phyloP scores from a whole-genome alignment of 805 yeast genomes.

The Scheffersomyces ergatensis region DNA sequence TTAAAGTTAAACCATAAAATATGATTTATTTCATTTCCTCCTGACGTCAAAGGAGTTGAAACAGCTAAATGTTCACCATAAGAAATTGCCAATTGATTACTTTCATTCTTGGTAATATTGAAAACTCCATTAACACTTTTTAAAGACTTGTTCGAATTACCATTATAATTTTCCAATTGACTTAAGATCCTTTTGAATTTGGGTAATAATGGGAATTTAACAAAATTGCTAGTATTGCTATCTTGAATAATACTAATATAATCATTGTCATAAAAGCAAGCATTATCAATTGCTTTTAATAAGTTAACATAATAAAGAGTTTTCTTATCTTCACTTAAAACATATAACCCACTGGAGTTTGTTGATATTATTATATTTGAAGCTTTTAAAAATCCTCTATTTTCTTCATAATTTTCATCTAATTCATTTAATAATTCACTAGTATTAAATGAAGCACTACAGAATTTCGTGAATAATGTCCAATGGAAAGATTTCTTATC shows the following conservation, averaged over 20 bases:
- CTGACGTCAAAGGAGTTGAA: constrained; percentile 25
- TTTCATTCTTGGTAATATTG: constrained; percentile 16
- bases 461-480: constrained; percentile 34
- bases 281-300: constrained; percentile 7
- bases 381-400: constrained; percentile 21
- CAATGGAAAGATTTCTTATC: constrained; percentile 21
- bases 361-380: constrained; percentile 21
- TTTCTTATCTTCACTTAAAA: constrained; percentile 10
- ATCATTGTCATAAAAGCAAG: constrained; percentile 18
- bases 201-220: constrained; percentile 30
- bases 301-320: constrained; percentile 22
- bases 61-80: constrained; percentile 25
- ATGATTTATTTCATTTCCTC: constrained; percentile 24
- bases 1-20: constrained; percentile 39
- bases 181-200: constrained; percentile 23
- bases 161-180: constrained; percentile 19
- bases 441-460: constrained; percentile 27
- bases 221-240: constrained; percentile 10
- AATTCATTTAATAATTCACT: constrained; percentile 19
- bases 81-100: constrained; percentile 25
- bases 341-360: constrained; percentile 17
- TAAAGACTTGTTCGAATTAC: constrained; percentile 9
- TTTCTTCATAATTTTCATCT: constrained; percentile 10
- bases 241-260: constrained; percentile 22
- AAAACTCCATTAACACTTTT: constrained; percentile 20